Percentiles rank a stretch among this genome's conserved stretches.
These are phyloP conservation scores for Quercus tomentella DNA, from an alignment of 331 rosid species.

Conservation along the genomic window DNA sequence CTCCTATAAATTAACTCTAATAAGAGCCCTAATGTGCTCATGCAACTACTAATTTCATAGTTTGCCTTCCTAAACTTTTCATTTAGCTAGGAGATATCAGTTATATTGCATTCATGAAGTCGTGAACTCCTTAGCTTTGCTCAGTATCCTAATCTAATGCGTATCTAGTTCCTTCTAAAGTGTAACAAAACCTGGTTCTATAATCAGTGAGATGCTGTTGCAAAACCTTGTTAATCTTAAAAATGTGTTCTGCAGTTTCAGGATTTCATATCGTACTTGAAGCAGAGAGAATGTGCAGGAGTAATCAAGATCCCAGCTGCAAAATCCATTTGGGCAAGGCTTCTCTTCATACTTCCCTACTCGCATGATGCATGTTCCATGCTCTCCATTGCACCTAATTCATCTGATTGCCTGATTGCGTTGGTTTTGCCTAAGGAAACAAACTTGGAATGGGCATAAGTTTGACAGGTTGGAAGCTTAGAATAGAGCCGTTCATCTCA, in stretches of 20 bases:
- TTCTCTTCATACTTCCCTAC: slow-evolving; percentile 85
- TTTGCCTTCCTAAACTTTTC: not conserved
- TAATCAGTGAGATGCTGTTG: not conserved
- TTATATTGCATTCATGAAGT: not conserved
- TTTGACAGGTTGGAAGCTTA: slow-evolving; percentile 4
- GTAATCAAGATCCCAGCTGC: slow-evolving; percentile 83
- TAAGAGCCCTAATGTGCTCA: not conserved
- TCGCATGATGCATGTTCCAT: slow-evolving; percentile 64
- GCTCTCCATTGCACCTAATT: slow-evolving; percentile 69
- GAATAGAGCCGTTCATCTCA: not conserved
- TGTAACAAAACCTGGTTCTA: not conserved
- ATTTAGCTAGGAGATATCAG: not conserved
- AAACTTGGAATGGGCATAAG: slow-evolving; percentile 77
- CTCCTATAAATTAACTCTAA: not conserved
- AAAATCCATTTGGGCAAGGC: slow-evolving; percentile 87
- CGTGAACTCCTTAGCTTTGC: not conserved
- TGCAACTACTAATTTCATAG: not conserved
- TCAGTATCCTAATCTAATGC: not conserved
- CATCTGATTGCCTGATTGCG: slow-evolving; percentile 75
- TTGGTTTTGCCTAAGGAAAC: slow-evolving; percentile 92
- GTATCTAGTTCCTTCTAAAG: not conserved
- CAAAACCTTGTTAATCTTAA: not conserved
- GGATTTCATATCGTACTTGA: slow-evolving; percentile 83
- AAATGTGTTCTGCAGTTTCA: slow-evolving; percentile 70
- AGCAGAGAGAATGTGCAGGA: slow-evolving; percentile 98